Conservation (phyloP, 1,284 basidiomycete genomes). For the Ceratobasidium sp. region DNA sequence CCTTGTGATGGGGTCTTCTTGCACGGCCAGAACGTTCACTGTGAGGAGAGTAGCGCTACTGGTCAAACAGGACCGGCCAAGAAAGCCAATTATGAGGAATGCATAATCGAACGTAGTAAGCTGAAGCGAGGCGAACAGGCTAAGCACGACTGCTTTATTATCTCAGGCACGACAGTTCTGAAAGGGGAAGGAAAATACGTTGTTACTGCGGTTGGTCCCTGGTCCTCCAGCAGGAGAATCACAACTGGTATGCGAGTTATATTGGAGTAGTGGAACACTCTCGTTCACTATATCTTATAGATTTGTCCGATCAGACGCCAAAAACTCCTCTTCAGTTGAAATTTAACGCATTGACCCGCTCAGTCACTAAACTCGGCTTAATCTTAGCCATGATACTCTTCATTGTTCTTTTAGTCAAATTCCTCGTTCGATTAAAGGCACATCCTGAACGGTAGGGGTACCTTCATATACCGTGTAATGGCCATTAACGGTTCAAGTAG, state of each 20-base stretch:
- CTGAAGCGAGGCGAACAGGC: slow-evolving; percentile 47
- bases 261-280: too few species aligned
- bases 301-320: slow-evolving; percentile 79
- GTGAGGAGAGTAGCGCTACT: slow-evolving; percentile 95
- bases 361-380: slow-evolving; percentile 91
- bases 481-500: too few species aligned
- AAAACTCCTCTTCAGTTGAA: slow-evolving; percentile 94
- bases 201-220: slow-evolving; percentile 88
- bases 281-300: slow-evolving; percentile 51
- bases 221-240: slow-evolving; percentile 93
- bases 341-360: slow-evolving; percentile 87
- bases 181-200: slow-evolving; percentile 95
- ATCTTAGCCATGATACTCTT: slow-evolving; percentile 87
- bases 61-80: slow-evolving; percentile 95
- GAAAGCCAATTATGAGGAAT: slow-evolving; percentile 86
- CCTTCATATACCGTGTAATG: too few species aligned
- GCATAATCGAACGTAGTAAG: slow-evolving; percentile 55
- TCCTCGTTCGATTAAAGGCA: slow-evolving; percentile 83
- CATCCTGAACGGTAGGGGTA: too few species aligned
- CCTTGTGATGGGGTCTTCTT: slow-evolving; percentile 97
- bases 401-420: slow-evolving; percentile 86
- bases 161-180: slow-evolving; percentile 92
- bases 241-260: slow-evolving; percentile 91
- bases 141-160: slow-evolving; percentile 90
- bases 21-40: slow-evolving; percentile 89